Percentiles rank a stretch among this genome's conserved stretches.
Conservation (phyloP, 2,329 filamentous ascomycete genomes). For the Nemania sp. region DNA sequence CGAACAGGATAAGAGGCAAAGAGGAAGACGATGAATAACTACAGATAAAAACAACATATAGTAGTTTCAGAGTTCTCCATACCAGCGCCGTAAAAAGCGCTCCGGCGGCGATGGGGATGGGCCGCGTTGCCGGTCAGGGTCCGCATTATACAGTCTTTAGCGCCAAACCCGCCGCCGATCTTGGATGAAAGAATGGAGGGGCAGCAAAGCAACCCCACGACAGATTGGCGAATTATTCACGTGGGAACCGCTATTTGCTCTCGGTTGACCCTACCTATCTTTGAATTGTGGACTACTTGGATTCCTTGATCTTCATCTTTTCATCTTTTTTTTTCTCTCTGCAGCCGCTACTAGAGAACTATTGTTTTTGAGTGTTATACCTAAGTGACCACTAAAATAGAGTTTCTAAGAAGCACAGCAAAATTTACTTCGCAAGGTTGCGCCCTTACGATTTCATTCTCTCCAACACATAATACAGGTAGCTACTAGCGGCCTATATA, state of each 20-base stretch:
- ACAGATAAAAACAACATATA: too few relatives aligned
- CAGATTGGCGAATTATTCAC: constrained; percentile 30
- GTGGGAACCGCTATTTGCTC: constrained; percentile 27
- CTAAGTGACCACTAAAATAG: too few relatives aligned
- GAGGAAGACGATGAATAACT: too few relatives aligned
- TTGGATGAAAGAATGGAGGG: constrained; percentile 34
- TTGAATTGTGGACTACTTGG: neutral
- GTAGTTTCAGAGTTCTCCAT: too few relatives aligned
- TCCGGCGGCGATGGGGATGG: constrained; percentile 11
- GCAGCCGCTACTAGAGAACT: neutral
- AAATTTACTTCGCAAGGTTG: constrained; percentile 13
- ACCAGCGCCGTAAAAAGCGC: neutral
- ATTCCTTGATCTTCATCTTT: neutral
- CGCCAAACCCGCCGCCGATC: constrained; percentile 26
- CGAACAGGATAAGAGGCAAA: too few relatives aligned
- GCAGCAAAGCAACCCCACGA: constrained; percentile 28
- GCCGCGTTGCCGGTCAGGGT: constrained; percentile 7
- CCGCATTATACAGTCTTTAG: constrained; percentile 1
- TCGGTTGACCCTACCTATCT: constrained; percentile 2
- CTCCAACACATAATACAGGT: too few relatives aligned
- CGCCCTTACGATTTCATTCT: neutral
- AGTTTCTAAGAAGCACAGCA: neutral
- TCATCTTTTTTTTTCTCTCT: neutral
- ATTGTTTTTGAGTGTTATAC: too few relatives aligned
- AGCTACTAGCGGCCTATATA: constrained; percentile 2